Base-by-base conservation (phyloP, 1,284 basidiomycete genomes). In the Hemileia vastatrix region DNA sequence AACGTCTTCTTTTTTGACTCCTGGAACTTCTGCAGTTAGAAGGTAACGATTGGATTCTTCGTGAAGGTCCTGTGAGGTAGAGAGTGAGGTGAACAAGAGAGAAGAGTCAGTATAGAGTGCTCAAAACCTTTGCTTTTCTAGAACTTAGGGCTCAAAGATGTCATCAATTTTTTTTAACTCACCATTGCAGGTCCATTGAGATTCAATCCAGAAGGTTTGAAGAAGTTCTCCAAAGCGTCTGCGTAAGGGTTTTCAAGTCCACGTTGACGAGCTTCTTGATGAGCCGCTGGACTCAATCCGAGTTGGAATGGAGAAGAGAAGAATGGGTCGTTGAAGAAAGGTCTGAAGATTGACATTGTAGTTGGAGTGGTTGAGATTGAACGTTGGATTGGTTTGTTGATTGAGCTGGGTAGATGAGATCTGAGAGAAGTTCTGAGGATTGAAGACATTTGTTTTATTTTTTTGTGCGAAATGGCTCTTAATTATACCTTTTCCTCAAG, bases 1-100 rank as follows among this genome's bases (percentile, higher is more conserved):
- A 66, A 70, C 48, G 33, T 70, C 67, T 51, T 70, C 68, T 61
- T 67, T 68, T 60, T 67, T 67, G 40, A 67, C 65, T 23, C 69
- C 69, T 6, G 69, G 64, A 19, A 70, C 62, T 33, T 70, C 69
- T 55, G 67, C 67, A 4, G 65, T 62, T 23, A 70, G 54, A 8
- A 64, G 59, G 60, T 68, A 68, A 53, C 50, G 54, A 53, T 64
- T 65, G 21, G 60, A 59, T 44, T 65, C 65, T 31, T 68, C 67
- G 65, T 68, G 66, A 23, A 70, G 50, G 40, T 68, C 69, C 48
- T 40, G 36, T 40, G 36, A 40, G 36, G 15, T 9, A 40, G 15
- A 40, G 36, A 15, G 36, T 40, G 36, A 15, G 36, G 15, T 11
- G 27, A 27, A 27, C 27, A 27, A 27, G 27, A 27, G 27, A 27